These are phyloP conservation scores for Entomophthora muscae DNA, from an alignment of 371 early-diverging fungal species.

Conservation along the genomic window DNA sequence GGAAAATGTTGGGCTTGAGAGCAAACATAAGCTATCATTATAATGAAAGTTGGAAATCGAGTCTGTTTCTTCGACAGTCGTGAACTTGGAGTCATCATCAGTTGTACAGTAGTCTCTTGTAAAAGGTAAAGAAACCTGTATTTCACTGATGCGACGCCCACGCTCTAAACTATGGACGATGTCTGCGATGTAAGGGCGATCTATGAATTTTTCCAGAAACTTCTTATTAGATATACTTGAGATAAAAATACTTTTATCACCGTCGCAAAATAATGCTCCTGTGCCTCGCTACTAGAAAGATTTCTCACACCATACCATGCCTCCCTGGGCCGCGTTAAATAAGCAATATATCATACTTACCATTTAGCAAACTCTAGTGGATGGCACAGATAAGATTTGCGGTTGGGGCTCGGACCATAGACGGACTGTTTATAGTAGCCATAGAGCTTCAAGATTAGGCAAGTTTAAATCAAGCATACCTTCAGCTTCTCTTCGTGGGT, in stretches of 20 bases:
- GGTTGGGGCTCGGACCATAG: background rate
- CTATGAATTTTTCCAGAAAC: background rate
- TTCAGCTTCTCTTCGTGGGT: background rate
- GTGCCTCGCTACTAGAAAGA: background rate
- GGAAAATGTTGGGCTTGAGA: background rate
- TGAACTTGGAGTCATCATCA: background rate
- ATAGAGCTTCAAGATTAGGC: background rate
- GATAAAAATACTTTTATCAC: background rate
- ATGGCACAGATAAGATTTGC: background rate
- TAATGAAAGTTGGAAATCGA: background rate
- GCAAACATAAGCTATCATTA: background rate
- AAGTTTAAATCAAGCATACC: background rate
- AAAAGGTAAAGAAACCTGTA: background rate
- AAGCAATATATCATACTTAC: background rate
- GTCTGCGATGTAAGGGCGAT: background rate
- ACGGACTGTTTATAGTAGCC: constrained; percentile 4
- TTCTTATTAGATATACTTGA: background rate
- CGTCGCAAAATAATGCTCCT: background rate
- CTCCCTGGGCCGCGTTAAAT: background rate
- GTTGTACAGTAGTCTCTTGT: background rate
- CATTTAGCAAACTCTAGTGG: background rate
- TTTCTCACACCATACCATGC: background rate
- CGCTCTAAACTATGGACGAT: constrained; percentile 5
- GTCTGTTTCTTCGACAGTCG: background rate
- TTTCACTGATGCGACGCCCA: background rate